Conservation (phyloP, 1,139 yeast species). For the Yamadazyma triangularis region DNA sequence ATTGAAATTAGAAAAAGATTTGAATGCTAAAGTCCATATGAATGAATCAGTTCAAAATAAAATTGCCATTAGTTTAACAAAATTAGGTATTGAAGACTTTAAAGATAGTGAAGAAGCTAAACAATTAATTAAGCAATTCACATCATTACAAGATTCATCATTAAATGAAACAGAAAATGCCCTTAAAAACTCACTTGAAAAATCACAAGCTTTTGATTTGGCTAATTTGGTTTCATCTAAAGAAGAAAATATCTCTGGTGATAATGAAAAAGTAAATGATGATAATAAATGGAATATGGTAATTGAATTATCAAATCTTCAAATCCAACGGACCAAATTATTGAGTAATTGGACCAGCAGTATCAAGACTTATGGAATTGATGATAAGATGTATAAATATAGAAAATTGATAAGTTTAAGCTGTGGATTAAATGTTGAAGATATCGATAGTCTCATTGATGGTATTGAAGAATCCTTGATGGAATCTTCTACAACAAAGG, state of each 20-base stretch:
- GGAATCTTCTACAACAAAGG: slow-evolving; percentile 24
- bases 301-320: slow-evolving; percentile 48
- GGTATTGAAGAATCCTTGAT: slow-evolving; percentile 43
- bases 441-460: slow-evolving; percentile 61
- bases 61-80: slow-evolving; percentile 14
- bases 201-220: slow-evolving; percentile 27
- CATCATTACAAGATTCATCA: slow-evolving; percentile 21
- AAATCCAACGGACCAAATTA: slow-evolving; percentile 44
- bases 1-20: slow-evolving; percentile 9
- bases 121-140: slow-evolving; percentile 17
- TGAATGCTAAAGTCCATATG: slow-evolving; percentile 13
- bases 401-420: slow-evolving; percentile 76
- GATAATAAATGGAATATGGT: slow-evolving; percentile 19
- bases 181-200: slow-evolving; percentile 23
- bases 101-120: slow-evolving; percentile 27
- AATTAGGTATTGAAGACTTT: slow-evolving; percentile 22
- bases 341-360: slow-evolving; percentile 35
- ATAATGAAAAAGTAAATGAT: no score
- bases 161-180: slow-evolving; percentile 33
- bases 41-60: slow-evolving; percentile 14
- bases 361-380: slow-evolving; percentile 36
- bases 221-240: slow-evolving; percentile 25
- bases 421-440: slow-evolving; percentile 76
- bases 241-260: slow-evolving; percentile 14
- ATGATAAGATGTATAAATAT: slow-evolving; percentile 69